Evolutionary conservation across 2,329 filamentous ascomycete genomes (phyloP), one percentile per base, ranked within the genome.

Genomic region (Fusarium sp.): DNA sequence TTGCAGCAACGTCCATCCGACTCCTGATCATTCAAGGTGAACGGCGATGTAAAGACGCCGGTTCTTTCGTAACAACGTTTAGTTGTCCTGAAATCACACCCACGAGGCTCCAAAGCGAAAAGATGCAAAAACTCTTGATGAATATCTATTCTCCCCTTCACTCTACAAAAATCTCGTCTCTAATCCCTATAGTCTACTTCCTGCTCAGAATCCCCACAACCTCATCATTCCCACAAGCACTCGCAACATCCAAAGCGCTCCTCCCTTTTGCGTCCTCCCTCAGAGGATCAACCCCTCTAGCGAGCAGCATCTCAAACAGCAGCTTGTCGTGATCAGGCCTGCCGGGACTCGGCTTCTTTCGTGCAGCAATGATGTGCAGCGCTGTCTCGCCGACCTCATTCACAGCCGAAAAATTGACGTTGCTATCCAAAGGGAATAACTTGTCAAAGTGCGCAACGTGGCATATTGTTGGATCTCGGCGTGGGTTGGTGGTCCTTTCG

Each of bases 171-270:
- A 4, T 10, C 4, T 9, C 25, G 25, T 5, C 25, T 27, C 25
- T 27, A 27, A 27, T 27, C 9, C 9, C 30, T 4, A 32, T 11
- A 32, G 4, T 2, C 4, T 66, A 71, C 63, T 64, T 70, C 27
- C 76, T 77, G 1, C 34, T 37, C 20, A 78, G 27, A 2, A 77
- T 60, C 5, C 27, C 50, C 18, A 78, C 65, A 43, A 78, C 73
- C 13, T 65, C 67, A 39, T 73, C 35, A 37, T 76, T 77, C 20
- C 71, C 75, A 57, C 50, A 76, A 56, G 76, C 76, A 68, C 66
- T 78, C 6, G 76, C 76, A 8, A 75, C 35, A 64, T 78, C 76
- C 54, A 78, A 66, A 3, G 76, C 74, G 10, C 71, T 78, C 34
- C 74, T 75, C 23, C 76, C 76, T 23, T 60, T 63, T 0, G 14